phyloP scores from a whole-genome alignment of 345 rosid species.

The Boechera retrofracta region DNA sequence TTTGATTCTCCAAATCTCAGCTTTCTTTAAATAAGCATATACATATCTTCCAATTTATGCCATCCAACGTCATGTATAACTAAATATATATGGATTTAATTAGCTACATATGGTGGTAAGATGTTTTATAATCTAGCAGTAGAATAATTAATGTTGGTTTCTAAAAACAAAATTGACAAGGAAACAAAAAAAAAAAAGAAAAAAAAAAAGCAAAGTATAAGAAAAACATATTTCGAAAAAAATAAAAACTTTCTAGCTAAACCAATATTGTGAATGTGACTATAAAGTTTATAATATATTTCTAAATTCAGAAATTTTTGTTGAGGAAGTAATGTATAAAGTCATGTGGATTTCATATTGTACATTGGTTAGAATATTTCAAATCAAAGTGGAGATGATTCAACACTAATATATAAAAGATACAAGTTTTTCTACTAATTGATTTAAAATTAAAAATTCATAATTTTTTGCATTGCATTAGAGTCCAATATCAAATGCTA shows the following conservation, averaged over 20 bases:
- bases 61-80: conserved; percentile 29
- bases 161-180: too few species aligned
- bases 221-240: background rate
- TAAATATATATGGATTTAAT: background rate
- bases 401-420: background rate
- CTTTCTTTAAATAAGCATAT: conserved; percentile 46
- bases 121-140: too few species aligned
- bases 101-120: too few species aligned
- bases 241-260: background rate
- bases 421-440: background rate
- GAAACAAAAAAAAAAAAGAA: too few species aligned
- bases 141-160: too few species aligned
- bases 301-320: too few species aligned
- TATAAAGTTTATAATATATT: background rate
- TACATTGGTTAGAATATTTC: background rate
- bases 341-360: background rate
- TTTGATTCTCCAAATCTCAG: conserved; percentile 49
- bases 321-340: background rate
- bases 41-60: conserved; percentile 37
- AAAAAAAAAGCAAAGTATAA: too few species aligned
- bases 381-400: background rate
- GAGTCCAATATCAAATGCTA: background rate
- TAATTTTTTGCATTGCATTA: background rate
- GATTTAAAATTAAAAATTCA: background rate
- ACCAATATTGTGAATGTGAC: background rate